Base-by-base conservation (phyloP, 345 rosid genomes). In the Boechera divaricarpa region DNA sequence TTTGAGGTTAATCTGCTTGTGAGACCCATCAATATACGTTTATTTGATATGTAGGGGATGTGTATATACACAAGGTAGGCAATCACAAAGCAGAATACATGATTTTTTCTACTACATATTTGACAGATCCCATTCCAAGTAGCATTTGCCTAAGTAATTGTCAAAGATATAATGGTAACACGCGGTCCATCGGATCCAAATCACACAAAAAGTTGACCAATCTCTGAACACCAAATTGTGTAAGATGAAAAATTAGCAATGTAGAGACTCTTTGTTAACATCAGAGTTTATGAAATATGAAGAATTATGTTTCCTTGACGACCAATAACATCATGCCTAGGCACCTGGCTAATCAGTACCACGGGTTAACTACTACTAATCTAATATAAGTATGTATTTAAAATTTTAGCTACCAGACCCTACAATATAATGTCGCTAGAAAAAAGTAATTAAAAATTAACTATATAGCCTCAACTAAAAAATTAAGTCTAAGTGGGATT, bases 401-500 rank as follows among this genome's bases (percentile, higher is more conserved):
- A 60, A 33, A 7, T 35, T 53, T 54, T 18, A 47, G 38, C 69
- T 53, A 69, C 66, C 70, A 33, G 28, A 45, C 47, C 71, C n/a
- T 62, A 42, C 47, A 26, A 56, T 65, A 44, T 57, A 66, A 45
- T 57, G 67, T 56, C 28, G 53, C 49, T 24, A 11, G 26, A 15
- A 36, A 35, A 55, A 26, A 16, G 10, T 18, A 38, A 33, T 31
- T 5, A 35, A 35, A 70, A 54, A 35, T 0, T 6, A 63, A 24
- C 47, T 64, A 65, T 47, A 21, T 52, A 64, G 15, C 13, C 33
- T 63, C 32, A 58, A 10, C 33, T 35, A 42, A 45, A 64, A 63
- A 16, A 29, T 3, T 18, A 71, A 47, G 53, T 47, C 38, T 65
- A 39, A 78, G 81, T 78, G 81, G 73, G 64, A 72, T 21, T 42